Percentiles rank a stretch among this genome's conserved stretches.
Conservation (phyloP, 73 alveolate species). For the Paramecium octaurelia region DNA sequence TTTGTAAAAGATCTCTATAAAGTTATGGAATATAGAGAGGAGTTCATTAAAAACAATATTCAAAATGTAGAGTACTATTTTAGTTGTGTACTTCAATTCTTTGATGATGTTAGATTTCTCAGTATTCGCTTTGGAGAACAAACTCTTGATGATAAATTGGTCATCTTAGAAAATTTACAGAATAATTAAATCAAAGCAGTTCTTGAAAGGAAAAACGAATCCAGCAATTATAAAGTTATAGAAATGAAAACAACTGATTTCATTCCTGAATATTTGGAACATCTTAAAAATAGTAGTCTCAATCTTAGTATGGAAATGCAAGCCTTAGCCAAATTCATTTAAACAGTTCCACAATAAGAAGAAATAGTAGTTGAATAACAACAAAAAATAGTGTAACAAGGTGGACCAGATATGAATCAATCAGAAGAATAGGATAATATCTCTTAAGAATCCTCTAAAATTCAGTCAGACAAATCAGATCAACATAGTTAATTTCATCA, state of each 20-base stretch:
- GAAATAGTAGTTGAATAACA: not conserved
- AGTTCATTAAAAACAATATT: not conserved
- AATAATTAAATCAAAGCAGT: slow-evolving; percentile 18
- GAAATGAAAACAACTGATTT: slow-evolving; percentile 48
- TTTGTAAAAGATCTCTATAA: slow-evolving; percentile 44
- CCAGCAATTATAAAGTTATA: not conserved
- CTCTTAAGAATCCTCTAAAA: not conserved
- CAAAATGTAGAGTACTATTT: not conserved
- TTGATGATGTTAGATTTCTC: slow-evolving; percentile 38
- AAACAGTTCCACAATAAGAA: not conserved
- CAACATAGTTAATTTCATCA: slow-evolving; percentile 15
- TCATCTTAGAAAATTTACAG: not conserved
- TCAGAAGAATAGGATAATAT: not conserved
- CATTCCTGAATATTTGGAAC: slow-evolving; percentile 47
- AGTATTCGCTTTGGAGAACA: not conserved
- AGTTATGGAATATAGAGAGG: slow-evolving; percentile 49
- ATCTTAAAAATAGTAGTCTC: not conserved
- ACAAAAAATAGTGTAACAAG: not conserved
- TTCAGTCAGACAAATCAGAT: not conserved
- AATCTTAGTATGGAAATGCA: slow-evolving; percentile 44
- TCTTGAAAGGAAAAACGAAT: not conserved
- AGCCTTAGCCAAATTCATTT: not conserved
- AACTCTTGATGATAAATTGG: slow-evolving; percentile 28
- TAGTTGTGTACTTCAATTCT: not conserved
- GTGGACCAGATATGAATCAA: slow-evolving; percentile 15